Percentiles rank a stretch among this genome's conserved stretches.
Conservation (phyloP, 1,284 basidiomycete species). For the Moesziomyces globuligerus region DNA sequence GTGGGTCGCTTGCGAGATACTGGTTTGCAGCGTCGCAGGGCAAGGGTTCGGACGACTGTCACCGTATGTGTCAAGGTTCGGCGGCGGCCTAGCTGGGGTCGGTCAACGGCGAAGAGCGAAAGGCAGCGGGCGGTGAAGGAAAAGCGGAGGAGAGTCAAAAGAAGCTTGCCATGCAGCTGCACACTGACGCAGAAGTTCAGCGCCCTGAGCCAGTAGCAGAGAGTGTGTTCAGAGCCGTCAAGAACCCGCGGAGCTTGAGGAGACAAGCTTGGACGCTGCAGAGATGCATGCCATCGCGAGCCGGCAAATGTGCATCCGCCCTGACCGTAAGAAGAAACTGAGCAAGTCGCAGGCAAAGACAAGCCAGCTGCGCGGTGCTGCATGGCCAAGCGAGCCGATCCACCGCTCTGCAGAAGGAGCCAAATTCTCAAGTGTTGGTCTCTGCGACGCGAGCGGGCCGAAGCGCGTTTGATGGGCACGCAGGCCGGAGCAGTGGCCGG, state of each 20-base stretch:
- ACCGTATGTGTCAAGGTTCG: background rate
- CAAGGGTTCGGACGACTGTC: background rate
- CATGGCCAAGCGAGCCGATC: background rate
- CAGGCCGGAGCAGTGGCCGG: background rate
- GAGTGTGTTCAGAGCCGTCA: too few species aligned
- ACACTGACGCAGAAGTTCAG: slow-evolving; percentile 12
- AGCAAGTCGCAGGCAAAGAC: background rate
- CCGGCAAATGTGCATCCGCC: background rate
- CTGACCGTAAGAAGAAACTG: slow-evolving; percentile 1
- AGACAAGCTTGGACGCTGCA: too few species aligned
- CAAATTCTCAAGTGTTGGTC: slow-evolving; percentile 4
- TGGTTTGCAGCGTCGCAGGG: too few species aligned
- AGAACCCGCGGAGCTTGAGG: too few species aligned
- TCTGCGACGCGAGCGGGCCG: slow-evolving; percentile 2
- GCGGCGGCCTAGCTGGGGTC: background rate
- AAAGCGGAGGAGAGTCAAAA: background rate
- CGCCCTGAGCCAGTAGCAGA: too few species aligned
- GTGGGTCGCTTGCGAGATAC: too few species aligned
- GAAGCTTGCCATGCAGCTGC: slow-evolving; percentile 2
- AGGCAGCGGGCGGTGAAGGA: background rate
- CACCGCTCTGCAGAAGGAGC: background rate
- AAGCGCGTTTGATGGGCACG: too few species aligned
- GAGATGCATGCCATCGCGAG: background rate
- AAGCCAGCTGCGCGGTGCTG: background rate
- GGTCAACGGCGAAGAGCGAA: too few species aligned